These are phyloP conservation scores for Spinellus fusiger DNA, from an alignment of 192 early-diverging fungal species.

Conservation along the genomic window DNA sequence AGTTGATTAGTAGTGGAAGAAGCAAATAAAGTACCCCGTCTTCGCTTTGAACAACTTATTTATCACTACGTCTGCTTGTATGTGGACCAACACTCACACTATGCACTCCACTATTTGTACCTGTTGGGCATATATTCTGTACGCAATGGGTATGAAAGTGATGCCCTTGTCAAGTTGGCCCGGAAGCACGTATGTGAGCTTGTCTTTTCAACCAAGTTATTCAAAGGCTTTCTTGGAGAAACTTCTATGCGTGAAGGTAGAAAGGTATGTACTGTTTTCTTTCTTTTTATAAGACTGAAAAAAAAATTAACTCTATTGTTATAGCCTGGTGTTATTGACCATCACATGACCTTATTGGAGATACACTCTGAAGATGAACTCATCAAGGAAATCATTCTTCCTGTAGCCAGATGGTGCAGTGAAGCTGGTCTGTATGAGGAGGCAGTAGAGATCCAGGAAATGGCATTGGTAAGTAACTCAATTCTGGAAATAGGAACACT, in stretches of 20 bases:
- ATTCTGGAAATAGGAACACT: background rate
- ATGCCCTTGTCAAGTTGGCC: conserved; percentile 45
- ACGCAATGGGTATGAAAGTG: conserved; percentile 16
- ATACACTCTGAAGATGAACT: conserved; percentile 55
- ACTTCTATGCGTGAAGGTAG: background rate
- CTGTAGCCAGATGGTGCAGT: conserved; percentile 66
- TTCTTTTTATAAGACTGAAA: conserved; percentile 10
- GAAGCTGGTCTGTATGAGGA: conserved; percentile 64
- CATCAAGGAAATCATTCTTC: conserved; percentile 55
- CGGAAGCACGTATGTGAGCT: conserved; percentile 54
- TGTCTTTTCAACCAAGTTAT: conserved; percentile 56
- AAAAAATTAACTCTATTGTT: background rate
- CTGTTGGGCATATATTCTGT: conserved; percentile 51
- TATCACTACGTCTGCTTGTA: conserved; percentile 16
- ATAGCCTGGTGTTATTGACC: conserved; percentile 59
- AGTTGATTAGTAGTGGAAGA: background rate
- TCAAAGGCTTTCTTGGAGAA: conserved; percentile 47
- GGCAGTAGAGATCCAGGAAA: conserved; percentile 70
- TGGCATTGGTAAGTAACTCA: conserved; percentile 48
- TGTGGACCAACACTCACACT: conserved; percentile 32
- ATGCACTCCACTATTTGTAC: conserved; percentile 59
- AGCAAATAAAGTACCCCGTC: conserved; percentile 5
- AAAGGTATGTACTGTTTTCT: conserved; percentile 38
- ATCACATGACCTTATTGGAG: conserved; percentile 55
- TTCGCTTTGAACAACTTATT: conserved; percentile 53